A percentile compares a stretch with the other conserved stretches of the same genome.
Evolutionary conservation across 331 rosid genomes (phyloP).

Genomic region (Pyracantha coccinea): DNA sequence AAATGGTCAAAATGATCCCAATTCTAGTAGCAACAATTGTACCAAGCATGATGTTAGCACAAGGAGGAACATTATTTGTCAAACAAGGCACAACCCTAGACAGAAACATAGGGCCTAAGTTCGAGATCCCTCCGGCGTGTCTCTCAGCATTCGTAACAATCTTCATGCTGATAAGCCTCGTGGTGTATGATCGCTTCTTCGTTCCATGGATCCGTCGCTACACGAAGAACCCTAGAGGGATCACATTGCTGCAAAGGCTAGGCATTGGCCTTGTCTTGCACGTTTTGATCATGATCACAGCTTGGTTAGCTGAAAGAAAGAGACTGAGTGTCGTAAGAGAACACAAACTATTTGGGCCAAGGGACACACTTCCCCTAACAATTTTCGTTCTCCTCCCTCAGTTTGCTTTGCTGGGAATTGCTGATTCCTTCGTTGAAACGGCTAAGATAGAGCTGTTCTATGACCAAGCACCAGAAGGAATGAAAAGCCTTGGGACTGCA

Average conservation of each 20-base stretch:
- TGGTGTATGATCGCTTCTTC: constrained; percentile 51
- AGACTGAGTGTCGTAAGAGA: constrained; percentile 48
- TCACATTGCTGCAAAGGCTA: constrained; percentile 69
- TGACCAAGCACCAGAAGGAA: constrained; percentile 78
- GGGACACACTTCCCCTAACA: constrained; percentile 48
- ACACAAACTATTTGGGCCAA: constrained; percentile 7
- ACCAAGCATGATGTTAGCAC: constrained; percentile 51
- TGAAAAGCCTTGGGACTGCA: constrained; percentile 85
- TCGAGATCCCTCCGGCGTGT: constrained; percentile 64
- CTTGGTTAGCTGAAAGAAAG: constrained; percentile 45
- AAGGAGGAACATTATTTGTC: constrained; percentile 43
- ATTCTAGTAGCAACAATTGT: constrained; percentile 44
- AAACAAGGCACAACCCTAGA: constrained; percentile 70
- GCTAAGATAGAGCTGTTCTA: constrained; percentile 81
- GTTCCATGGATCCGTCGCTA: constrained; percentile 42
- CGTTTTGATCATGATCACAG: constrained; percentile 39
- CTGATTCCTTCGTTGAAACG: constrained; percentile 59
- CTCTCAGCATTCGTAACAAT: constrained; percentile 47
- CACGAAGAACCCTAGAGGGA: constrained; percentile 81
- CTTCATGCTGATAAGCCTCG: constrained; percentile 61
- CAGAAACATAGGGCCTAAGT: constrained; percentile 53
- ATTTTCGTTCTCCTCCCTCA: constrained; percentile 75
- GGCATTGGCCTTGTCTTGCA: constrained; percentile 63
- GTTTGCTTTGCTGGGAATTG: constrained; percentile 56
- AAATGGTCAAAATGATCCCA: constrained; percentile 74